Percentiles rank a stretch among this genome's conserved stretches.
Evolutionary conservation across 2,329 filamentous ascomycete genomes (phyloP).

Genomic region (Dactylonectria estremocensis): DNA sequence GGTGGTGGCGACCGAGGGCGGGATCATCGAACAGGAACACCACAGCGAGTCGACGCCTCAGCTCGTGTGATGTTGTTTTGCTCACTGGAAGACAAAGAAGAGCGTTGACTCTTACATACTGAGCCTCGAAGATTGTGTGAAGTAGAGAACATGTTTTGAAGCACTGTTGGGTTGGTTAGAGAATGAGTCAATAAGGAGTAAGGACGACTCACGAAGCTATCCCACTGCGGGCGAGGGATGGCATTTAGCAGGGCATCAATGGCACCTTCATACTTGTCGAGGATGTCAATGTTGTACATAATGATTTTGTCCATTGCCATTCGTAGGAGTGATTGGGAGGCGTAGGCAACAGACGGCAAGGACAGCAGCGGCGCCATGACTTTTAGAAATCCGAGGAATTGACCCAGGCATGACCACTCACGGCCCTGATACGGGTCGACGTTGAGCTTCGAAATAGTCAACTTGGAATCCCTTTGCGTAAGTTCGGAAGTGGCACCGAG

Average conservation of each 20-base stretch:
- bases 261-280: constrained; percentile 58
- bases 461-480: constrained; percentile 44
- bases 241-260: constrained; percentile 60
- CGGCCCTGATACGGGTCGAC: constrained; percentile 53
- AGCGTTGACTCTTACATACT: constrained; percentile 71
- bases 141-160: constrained; percentile 64
- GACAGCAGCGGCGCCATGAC: constrained; percentile 56
- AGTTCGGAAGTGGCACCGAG: constrained; percentile 71
- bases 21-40: constrained; percentile 72
- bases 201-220: constrained; percentile 58
- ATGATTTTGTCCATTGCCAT: constrained; percentile 70
- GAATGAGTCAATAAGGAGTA: background rate
- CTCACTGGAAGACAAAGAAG: constrained; percentile 72
- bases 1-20: constrained; percentile 56
- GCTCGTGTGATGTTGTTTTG: constrained; percentile 66
- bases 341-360: constrained; percentile 54
- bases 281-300: constrained; percentile 59
- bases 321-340: constrained; percentile 65
- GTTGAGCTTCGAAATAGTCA: constrained; percentile 40
- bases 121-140: constrained; percentile 59
- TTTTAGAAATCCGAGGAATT: constrained; percentile 61
- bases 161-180: constrained; percentile 59
- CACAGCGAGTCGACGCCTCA: constrained; percentile 77
- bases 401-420: constrained; percentile 63
- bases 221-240: constrained; percentile 57